Evolutionary conservation across 2,329 filamentous ascomycete genomes (phyloP).

Genomic region (Claviceps africana): DNA sequence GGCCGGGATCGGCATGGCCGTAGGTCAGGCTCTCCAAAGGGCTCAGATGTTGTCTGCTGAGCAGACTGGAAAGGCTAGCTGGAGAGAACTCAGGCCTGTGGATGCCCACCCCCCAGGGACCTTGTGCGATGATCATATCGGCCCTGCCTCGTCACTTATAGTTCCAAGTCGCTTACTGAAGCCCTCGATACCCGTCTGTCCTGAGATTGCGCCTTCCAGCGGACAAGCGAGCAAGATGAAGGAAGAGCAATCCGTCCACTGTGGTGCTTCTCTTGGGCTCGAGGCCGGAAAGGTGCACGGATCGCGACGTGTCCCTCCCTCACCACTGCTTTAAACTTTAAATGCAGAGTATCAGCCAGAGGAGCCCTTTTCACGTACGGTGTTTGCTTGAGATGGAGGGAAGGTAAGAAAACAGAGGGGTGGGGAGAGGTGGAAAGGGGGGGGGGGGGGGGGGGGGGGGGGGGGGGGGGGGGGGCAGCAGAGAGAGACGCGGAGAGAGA

Average conservation of each 20-base stretch:
- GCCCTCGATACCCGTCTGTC: background rate
- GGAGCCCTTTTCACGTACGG: background rate
- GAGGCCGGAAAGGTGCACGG: background rate
- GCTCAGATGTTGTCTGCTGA: background rate
- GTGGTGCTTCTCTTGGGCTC: background rate
- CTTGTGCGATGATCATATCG: constrained; percentile 6
- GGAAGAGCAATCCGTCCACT: background rate
- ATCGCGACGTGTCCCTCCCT: background rate
- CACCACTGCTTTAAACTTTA: background rate
- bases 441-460: background rate
- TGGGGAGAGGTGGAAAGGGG: background rate
- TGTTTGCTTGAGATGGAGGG: background rate
- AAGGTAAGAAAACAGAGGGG: background rate
- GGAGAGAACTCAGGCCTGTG: background rate
- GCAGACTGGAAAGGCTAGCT: background rate
- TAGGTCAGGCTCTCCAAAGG: background rate
- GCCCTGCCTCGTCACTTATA: constrained; percentile 3
- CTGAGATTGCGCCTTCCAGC: background rate
- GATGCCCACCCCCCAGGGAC: background rate
- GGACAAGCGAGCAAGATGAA: background rate
- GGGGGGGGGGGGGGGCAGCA: too few relatives aligned
- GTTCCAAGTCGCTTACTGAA: constrained; percentile 5
- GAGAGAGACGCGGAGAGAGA: background rate
- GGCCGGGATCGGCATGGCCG: background rate
- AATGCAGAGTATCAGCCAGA: background rate